Conservation (phyloP, 352 stramenopile genomes). For the Phytophthora europaea region DNA sequence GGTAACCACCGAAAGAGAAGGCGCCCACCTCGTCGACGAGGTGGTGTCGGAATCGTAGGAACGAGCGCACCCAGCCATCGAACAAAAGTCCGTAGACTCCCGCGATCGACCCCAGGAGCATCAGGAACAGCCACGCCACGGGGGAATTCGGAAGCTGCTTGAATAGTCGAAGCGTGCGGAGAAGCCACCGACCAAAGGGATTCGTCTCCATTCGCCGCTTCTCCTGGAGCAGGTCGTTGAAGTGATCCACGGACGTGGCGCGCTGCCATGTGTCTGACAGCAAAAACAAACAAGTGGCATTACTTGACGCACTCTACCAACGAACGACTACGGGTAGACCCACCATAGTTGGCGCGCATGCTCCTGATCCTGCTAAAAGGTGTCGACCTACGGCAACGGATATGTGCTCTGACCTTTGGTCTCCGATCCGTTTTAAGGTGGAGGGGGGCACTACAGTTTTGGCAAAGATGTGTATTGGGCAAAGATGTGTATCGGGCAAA, state of each 20-base stretch:
- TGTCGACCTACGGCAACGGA: background rate
- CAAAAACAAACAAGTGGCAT: background rate
- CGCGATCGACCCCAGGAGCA: constrained; percentile 65
- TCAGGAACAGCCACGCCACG: constrained; percentile 83
- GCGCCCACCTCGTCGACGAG: constrained; percentile 61
- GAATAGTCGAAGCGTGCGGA: constrained; percentile 69
- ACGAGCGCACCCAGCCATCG: constrained; percentile 73
- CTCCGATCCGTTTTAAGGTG: constrained; percentile 1
- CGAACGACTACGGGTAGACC: background rate
- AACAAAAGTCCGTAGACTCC: constrained; percentile 77
- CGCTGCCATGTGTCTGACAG: constrained; percentile 81
- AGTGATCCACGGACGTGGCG: constrained; percentile 73
- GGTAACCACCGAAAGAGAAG: constrained; percentile 70
- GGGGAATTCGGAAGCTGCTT: constrained; percentile 86
- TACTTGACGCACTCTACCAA: background rate
- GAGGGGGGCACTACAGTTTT: background rate
- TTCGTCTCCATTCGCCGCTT: constrained; percentile 63
- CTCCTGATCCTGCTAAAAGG: background rate
- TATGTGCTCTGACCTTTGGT: background rate
- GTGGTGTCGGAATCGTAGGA: constrained; percentile 60
- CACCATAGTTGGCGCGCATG: constrained; percentile 32
- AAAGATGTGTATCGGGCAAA: background rate
- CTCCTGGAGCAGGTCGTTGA: constrained; percentile 72
- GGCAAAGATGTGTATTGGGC: background rate
- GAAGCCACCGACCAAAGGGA: constrained; percentile 66